Percentiles rank a stretch among this genome's conserved stretches.
Evolutionary conservation across 139 green algal genomes (phyloP).

Genomic region (Ettlia oleoabundans): DNA sequence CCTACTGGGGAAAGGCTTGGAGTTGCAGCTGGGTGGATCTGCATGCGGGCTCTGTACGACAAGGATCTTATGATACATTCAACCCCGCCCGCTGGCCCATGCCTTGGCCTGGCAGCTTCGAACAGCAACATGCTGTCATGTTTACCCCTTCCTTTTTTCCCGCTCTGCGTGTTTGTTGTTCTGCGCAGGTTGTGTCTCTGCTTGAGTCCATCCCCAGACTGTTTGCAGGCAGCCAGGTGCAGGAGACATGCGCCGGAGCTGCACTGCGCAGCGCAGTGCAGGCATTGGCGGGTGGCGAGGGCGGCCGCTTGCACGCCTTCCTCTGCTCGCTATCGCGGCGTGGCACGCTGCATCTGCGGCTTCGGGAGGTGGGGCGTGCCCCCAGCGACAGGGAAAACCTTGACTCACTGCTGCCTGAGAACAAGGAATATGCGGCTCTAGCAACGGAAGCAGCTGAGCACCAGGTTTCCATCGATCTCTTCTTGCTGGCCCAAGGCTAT

Average conservation of each 20-base stretch:
- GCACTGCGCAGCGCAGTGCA: conserved; percentile 72
- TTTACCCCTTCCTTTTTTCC: background rate
- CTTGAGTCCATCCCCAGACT: conserved; percentile 75
- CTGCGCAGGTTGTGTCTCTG: conserved; percentile 48
- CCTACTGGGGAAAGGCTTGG: too few species aligned
- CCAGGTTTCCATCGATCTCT: conserved; percentile 83
- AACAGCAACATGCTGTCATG: too few species aligned
- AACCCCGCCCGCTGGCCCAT: background rate
- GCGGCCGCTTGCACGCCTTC: conserved; percentile 87
- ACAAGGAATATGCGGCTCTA: conserved; percentile 64
- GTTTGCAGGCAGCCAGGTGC: conserved; percentile 51
- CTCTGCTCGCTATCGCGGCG: conserved; percentile 67
- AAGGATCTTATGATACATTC: background rate
- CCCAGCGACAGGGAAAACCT: conserved; percentile 52
- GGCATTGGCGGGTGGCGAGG: conserved; percentile 66
- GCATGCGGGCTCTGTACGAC: too few species aligned
- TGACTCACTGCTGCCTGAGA: conserved; percentile 66
- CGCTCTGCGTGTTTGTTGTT: background rate
- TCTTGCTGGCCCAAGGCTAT: conserved; percentile 71
- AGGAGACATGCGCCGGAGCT: conserved; percentile 66
- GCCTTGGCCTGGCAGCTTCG: too few species aligned
- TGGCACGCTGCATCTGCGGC: conserved; percentile 65
- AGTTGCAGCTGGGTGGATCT: too few species aligned
- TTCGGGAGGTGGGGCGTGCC: conserved; percentile 46
- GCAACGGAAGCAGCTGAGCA: conserved; percentile 74